Evolutionary conservation across 306 rosid species (phyloP).

Genomic region (Lathyrus aphaca): DNA sequence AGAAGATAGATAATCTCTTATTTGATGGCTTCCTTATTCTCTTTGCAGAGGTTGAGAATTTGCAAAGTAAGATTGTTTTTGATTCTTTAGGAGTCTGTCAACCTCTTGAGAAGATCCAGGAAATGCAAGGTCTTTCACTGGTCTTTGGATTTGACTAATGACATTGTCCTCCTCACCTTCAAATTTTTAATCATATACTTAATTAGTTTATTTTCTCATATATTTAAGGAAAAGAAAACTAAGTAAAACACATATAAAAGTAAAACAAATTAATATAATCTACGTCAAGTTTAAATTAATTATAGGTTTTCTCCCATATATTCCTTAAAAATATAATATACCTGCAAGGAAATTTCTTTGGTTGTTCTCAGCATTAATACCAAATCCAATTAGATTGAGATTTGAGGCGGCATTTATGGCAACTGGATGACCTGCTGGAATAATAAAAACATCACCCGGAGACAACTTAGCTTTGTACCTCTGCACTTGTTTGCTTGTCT

Average conservation of each 20-base stretch:
- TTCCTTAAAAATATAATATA: neutral
- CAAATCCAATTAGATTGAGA: slow-evolving; percentile 35
- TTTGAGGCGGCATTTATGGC: slow-evolving; percentile 37
- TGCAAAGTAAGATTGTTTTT: slow-evolving; percentile 42
- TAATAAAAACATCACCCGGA: slow-evolving; percentile 27
- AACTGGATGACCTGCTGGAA: slow-evolving; percentile 49
- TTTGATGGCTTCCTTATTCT: neutral
- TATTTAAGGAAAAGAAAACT: neutral
- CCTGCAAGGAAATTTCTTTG: slow-evolving; percentile 59
- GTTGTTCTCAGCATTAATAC: slow-evolving; percentile 50
- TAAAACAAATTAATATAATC: too few species aligned
- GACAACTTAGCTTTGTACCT: slow-evolving; percentile 26
- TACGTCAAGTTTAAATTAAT: too few species aligned
- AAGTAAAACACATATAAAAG: too few species aligned
- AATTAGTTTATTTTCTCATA: neutral
- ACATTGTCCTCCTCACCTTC: slow-evolving; percentile 49
- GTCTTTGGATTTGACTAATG: slow-evolving; percentile 35
- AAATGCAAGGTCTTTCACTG: slow-evolving; percentile 41
- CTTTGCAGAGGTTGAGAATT: neutral
- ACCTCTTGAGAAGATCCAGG: slow-evolving; percentile 36
- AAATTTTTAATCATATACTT: neutral
- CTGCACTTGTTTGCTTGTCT: neutral
- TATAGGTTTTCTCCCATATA: too few species aligned
- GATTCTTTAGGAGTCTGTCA: slow-evolving; percentile 35
- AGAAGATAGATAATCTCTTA: neutral